Base-by-base conservation (phyloP, 2,329 filamentous ascomycete species). In the Colletotrichum tropicicola region DNA sequence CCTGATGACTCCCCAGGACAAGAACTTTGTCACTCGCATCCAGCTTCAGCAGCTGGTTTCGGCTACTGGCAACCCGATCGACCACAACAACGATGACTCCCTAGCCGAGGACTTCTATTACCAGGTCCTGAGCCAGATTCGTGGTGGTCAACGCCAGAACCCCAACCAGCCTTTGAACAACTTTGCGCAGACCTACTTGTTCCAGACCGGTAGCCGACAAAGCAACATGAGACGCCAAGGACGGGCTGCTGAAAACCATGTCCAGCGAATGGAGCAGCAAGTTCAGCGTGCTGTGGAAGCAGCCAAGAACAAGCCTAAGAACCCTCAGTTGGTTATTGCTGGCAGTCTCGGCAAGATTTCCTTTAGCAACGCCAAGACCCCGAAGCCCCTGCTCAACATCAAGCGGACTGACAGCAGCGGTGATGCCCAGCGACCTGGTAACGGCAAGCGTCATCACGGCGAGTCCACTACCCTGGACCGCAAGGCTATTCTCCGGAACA, bases 241-340 rank as follows among this genome's bases (percentile, higher is more conserved):
- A 66, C 88, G 93, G 64, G 93, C 91, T 44, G 94, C 93, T 17
- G 96, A 99, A 77, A 99, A 98, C 75, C 96, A 99, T 74, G 93
- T 98, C 82, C 96, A 98, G 77, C 91, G 96, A 59, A 99, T 99
- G 96, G 95, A 99, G 78, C 96, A 99, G 78, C 96, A 99, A 78
- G 97, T 99, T 12, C 95, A 98, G 76, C 90, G 96, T 60, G 96
- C 96, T 23, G 96, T 99, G 0, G 96, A 99, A 75, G 96, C 96
- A 1, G 96, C 96, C 55, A 99, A 98, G 82, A 93, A 94, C 65
- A 95, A 97, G 78, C 96, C 96, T 12, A 99, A 99, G 84, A 98
- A 97, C 75, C 97, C 97, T 73, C 94, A 98, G 76, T 85, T 99
- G 8, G 94, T 98, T 19, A 95, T 99, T 64, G 95, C 98, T 74